A percentile compares a stretch with the other conserved stretches of the same genome.
Evolutionary conservation across 2,329 filamentous ascomycete species (phyloP).

Genomic region (Botryotinia calthae): DNA sequence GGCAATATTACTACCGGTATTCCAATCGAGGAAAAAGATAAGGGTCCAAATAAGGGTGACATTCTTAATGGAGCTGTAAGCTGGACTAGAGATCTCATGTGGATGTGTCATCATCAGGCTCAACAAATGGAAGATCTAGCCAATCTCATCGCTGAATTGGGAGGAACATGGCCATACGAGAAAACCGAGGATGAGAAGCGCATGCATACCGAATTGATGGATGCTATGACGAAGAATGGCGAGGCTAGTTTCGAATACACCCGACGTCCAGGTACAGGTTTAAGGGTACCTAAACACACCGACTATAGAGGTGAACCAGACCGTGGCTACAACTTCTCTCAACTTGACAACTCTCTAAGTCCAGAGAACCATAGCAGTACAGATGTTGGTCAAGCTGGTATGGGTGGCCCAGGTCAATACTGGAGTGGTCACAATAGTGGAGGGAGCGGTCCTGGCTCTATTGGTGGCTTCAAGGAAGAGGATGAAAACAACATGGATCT

Average conservation of each 20-base stretch:
- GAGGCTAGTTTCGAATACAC: constrained; percentile 75
- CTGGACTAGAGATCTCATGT: constrained; percentile 98
- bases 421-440: constrained; percentile 71
- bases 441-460: constrained; percentile 61
- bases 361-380: constrained; percentile 43
- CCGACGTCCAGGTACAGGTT: constrained; percentile 75
- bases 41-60: constrained; percentile 97
- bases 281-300: constrained; percentile 90
- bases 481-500: constrained; percentile 89
- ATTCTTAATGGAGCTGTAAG: constrained; percentile 96
- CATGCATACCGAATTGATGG: constrained; percentile 90
- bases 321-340: constrained; percentile 44
- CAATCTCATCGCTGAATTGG: constrained; percentile 69
- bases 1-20: constrained; percentile 90
- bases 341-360: constrained; percentile 50
- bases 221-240: constrained; percentile 80
- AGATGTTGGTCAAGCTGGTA: constrained; percentile 35
- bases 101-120: constrained; percentile 86
- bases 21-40: constrained; percentile 95
- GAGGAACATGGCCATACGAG: constrained; percentile 75
- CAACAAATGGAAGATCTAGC: constrained; percentile 85
- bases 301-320: constrained; percentile 82
- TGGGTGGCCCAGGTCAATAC: constrained; percentile 48
- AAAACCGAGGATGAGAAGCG: constrained; percentile 88
- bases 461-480: constrained; percentile 87